phyloP scores from a whole-genome alignment of 2,329 filamentous ascomycete species.

The Neophaeococcomyces mojaviensis region DNA sequence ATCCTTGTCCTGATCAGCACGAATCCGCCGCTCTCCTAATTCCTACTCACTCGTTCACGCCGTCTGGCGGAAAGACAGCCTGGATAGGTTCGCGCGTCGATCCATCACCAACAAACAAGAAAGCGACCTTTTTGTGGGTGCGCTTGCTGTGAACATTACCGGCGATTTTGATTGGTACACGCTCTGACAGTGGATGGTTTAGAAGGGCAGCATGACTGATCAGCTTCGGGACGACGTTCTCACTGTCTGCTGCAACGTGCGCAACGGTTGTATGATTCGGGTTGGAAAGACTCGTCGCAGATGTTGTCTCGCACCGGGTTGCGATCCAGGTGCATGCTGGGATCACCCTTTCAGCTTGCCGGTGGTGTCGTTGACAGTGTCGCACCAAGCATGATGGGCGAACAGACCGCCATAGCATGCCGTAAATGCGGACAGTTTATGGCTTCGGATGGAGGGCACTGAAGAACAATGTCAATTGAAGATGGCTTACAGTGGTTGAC shows the following conservation, averaged over 20 bases:
- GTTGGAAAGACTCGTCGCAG: too few species aligned
- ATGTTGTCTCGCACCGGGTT: background rate
- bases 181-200: background rate
- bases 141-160: constrained; percentile 43
- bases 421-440: background rate
- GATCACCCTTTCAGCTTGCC: background rate
- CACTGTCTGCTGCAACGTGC: background rate
- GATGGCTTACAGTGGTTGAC: too few species aligned
- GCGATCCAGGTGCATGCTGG: background rate
- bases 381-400: constrained; percentile 2
- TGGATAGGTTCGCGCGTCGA: constrained; percentile 73
- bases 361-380: too few species aligned
- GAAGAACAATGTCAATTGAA: too few species aligned
- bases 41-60: constrained; percentile 62
- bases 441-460: background rate
- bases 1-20: constrained; percentile 48
- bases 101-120: constrained; percentile 81
- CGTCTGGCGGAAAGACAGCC: constrained; percentile 64
- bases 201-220: background rate
- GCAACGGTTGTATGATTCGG: too few species aligned
- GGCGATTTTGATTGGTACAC: constrained; percentile 6
- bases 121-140: constrained; percentile 75
- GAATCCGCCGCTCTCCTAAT: constrained; percentile 23
- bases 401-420: constrained; percentile 6
- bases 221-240: background rate